Conservation (phyloP, 345 rosid species). For the Camelina neglecta region DNA sequence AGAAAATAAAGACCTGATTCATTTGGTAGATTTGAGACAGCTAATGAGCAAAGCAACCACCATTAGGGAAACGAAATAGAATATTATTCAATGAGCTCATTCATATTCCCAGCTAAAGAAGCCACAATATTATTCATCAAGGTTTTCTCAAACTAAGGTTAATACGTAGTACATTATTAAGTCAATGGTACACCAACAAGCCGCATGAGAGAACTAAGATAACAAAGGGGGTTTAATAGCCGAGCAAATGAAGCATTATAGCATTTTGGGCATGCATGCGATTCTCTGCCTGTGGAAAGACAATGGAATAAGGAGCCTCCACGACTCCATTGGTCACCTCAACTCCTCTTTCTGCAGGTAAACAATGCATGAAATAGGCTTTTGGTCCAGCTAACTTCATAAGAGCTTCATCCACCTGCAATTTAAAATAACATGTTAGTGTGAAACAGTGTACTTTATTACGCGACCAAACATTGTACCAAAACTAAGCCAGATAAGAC, state of each 20-base stretch:
- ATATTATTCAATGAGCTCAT: neutral
- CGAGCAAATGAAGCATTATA: slow-evolving; percentile 79
- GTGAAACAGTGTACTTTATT: slow-evolving; percentile 9
- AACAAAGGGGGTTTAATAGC: slow-evolving; percentile 44
- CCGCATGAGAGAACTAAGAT: slow-evolving; percentile 15
- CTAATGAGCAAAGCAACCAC: neutral
- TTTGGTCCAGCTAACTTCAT: slow-evolving; percentile 87
- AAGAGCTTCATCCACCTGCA: slow-evolving; percentile 83
- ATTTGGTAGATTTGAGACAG: neutral
- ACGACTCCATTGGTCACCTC: slow-evolving; percentile 88
- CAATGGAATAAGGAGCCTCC: slow-evolving; percentile 90
- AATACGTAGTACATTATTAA: slow-evolving; percentile 11
- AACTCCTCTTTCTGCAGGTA: slow-evolving; percentile 96
- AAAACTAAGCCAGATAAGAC: neutral
- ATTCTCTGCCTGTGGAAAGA: slow-evolving; percentile 94
- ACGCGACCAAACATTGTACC: neutral
- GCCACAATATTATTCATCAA: slow-evolving; percentile 11
- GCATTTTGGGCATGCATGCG: slow-evolving; percentile 97
- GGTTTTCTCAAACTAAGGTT: slow-evolving; percentile 32
- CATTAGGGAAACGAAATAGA: neutral
- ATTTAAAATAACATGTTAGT: neutral
- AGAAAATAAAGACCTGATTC: neutral
- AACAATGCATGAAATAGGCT: slow-evolving; percentile 96
- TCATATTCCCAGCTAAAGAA: slow-evolving; percentile 32
- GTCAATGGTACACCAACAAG: slow-evolving; percentile 18